Evolutionary conservation across 257 asterid genomes (phyloP).

Genomic region (Prunella vulgaris): DNA sequence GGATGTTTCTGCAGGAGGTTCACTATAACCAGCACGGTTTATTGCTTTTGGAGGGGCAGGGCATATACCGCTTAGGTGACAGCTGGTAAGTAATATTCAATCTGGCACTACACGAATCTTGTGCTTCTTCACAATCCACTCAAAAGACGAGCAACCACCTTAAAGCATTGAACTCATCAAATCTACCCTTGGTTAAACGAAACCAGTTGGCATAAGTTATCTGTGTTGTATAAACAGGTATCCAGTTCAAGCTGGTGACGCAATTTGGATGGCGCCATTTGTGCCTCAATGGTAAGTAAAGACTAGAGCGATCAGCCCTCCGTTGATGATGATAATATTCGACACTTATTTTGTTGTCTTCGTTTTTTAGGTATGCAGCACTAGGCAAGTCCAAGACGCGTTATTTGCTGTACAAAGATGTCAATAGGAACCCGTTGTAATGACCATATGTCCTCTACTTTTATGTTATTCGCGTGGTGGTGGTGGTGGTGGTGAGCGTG

Average conservation of each 20-base stretch:
- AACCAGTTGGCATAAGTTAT: background rate
- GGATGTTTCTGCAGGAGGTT: constrained; percentile 57
- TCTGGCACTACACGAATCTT: too few relatives aligned
- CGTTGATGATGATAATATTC: background rate
- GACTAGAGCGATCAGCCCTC: background rate
- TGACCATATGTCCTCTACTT: background rate
- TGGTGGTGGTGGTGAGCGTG: too few relatives aligned
- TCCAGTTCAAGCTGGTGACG: constrained; percentile 92
- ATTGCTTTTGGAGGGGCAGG: constrained; percentile 92
- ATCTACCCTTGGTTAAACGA: background rate
- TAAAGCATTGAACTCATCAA: background rate
- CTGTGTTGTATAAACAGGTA: constrained; percentile 52
- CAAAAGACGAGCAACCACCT: too few relatives aligned
- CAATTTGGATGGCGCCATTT: constrained; percentile 98
- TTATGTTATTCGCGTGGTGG: too few relatives aligned
- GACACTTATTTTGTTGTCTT: background rate
- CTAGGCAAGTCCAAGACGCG: constrained; percentile 80
- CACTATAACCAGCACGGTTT: constrained; percentile 95
- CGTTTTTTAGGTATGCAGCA: constrained; percentile 83
- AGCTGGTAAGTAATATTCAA: constrained; percentile 58
- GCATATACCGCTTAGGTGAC: constrained; percentile 86
- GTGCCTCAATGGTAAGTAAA: constrained; percentile 90
- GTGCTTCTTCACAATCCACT: too few relatives aligned
- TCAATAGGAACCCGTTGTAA: constrained; percentile 71
- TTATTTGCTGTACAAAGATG: constrained; percentile 86